Evolutionary conservation across 2,329 filamentous ascomycete genomes (phyloP).

Genomic region (Trichoderma semiorbis): DNA sequence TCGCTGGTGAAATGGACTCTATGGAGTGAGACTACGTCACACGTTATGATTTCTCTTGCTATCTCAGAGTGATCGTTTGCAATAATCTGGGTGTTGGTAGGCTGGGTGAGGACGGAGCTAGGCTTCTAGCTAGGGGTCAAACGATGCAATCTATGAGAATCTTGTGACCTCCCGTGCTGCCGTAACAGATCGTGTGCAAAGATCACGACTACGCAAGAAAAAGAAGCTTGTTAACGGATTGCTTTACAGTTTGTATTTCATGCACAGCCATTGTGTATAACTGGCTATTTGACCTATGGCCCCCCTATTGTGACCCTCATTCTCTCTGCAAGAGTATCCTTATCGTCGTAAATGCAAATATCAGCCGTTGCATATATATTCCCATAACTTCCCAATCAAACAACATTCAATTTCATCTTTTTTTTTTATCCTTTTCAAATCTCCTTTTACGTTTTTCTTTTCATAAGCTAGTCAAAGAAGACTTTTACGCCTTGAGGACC

Average conservation of each 20-base stretch:
- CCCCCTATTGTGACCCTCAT: neutral
- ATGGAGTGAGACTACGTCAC: neutral
- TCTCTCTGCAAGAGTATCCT: neutral
- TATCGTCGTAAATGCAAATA: neutral
- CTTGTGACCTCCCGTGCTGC: neutral
- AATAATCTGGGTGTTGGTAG: neutral
- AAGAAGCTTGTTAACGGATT: neutral
- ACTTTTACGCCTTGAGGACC: constrained; percentile 50
- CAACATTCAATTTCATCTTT: neutral
- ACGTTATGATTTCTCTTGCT: neutral
- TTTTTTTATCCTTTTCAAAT: neutral
- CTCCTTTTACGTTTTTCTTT: neutral
- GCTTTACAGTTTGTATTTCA: neutral
- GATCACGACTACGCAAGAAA: neutral
- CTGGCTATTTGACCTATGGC: neutral
- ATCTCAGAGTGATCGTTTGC: neutral
- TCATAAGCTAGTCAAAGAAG: neutral
- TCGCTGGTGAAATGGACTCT: neutral
- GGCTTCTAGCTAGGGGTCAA: neutral
- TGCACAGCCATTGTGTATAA: neutral
- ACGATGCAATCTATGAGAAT: neutral
- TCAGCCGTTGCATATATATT: neutral
- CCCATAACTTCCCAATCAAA: neutral
- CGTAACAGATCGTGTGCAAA: neutral
- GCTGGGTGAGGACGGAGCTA: neutral